Conservation (phyloP, 1,284 basidiomycete genomes). For the Limonomyces culmigenus region DNA sequence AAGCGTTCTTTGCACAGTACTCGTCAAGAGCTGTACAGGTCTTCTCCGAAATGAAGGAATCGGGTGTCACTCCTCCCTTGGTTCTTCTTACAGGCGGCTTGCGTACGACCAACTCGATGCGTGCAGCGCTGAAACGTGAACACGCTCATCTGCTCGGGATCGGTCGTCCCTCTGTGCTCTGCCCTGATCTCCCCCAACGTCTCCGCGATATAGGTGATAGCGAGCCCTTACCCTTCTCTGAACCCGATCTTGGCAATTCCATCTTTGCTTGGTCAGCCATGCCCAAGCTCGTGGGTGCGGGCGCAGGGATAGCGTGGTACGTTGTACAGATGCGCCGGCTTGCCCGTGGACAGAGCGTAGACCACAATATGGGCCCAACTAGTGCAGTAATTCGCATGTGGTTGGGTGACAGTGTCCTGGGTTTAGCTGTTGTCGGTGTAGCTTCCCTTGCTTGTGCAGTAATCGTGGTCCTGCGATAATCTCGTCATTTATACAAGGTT, state of each 20-base stretch:
- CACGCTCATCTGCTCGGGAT: slow-evolving; percentile 67
- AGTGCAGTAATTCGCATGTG: slow-evolving; percentile 24
- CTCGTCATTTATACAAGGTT: too few relatives aligned
- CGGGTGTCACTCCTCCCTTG: slow-evolving; percentile 22
- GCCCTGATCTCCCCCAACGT: slow-evolving; percentile 33
- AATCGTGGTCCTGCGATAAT: too few relatives aligned
- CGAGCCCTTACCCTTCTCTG: slow-evolving; percentile 4
- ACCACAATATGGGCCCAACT: slow-evolving; percentile 19
- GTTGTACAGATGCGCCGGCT: slow-evolving; percentile 29
- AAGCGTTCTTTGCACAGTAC: slow-evolving; percentile 47
- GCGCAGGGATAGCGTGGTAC: slow-evolving; percentile 42
- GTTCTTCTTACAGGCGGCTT: slow-evolving; percentile 75
- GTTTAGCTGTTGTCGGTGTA: too few relatives aligned
- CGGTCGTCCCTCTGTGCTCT: slow-evolving; percentile 49
- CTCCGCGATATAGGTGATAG: background rate
- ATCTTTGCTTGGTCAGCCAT: too few relatives aligned
- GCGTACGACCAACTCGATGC: slow-evolving; percentile 39
- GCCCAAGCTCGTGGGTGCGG: slow-evolving; percentile 37
- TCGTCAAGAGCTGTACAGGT: slow-evolving; percentile 27
- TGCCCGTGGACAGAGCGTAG: slow-evolving; percentile 16
- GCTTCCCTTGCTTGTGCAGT: too few relatives aligned
- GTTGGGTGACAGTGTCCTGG: too few relatives aligned
- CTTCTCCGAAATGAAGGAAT: background rate
- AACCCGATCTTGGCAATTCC: background rate
- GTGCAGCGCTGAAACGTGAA: slow-evolving; percentile 28